These are phyloP conservation scores for Podospora conica DNA, from an alignment of 495 filamentous ascomycete genomes.

Conservation along the genomic window DNA sequence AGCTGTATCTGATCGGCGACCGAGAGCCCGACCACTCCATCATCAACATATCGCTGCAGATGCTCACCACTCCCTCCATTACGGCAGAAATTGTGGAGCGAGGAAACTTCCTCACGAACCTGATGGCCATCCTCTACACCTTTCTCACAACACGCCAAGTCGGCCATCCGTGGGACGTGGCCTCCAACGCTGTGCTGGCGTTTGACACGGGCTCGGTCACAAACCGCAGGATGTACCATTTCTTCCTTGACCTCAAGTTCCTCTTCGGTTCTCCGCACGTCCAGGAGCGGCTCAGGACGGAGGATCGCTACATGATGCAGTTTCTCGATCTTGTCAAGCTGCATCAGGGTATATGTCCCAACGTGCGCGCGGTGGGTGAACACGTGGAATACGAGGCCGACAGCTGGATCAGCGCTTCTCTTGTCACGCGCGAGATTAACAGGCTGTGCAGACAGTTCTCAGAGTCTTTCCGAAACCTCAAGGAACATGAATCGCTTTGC, in stretches of 20 bases:
- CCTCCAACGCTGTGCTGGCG: constrained; percentile 73
- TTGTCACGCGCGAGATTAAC: constrained; percentile 93
- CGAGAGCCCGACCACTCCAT: constrained; percentile 97
- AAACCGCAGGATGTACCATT: constrained; percentile 92
- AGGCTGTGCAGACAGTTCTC: constrained; percentile 81
- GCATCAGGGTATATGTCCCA: constrained; percentile 94
- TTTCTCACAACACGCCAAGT: constrained; percentile 95
- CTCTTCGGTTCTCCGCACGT: constrained; percentile 83
- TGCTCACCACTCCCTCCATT: constrained; percentile 93
- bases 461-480: constrained; percentile 68
- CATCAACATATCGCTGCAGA: constrained; percentile 92
- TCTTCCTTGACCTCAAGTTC: constrained; percentile 88
- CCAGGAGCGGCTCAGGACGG: constrained; percentile 69
- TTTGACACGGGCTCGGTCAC: constrained; percentile 91
- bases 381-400: constrained; percentile 98
- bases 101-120: constrained; percentile 92
- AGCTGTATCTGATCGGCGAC: constrained; percentile 94
- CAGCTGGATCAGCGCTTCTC: constrained; percentile 91
- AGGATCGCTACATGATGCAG: constrained; percentile 82
- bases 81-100: constrained; percentile 88
- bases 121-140: constrained; percentile 94
- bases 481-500: constrained; percentile 53
- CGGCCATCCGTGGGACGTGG: constrained; percentile 81
- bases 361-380: constrained; percentile 82
- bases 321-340: constrained; percentile 94